These are phyloP conservation scores for Fomitopsis palustris DNA, from an alignment of 1,284 basidiomycete species.

Conservation along the genomic window DNA sequence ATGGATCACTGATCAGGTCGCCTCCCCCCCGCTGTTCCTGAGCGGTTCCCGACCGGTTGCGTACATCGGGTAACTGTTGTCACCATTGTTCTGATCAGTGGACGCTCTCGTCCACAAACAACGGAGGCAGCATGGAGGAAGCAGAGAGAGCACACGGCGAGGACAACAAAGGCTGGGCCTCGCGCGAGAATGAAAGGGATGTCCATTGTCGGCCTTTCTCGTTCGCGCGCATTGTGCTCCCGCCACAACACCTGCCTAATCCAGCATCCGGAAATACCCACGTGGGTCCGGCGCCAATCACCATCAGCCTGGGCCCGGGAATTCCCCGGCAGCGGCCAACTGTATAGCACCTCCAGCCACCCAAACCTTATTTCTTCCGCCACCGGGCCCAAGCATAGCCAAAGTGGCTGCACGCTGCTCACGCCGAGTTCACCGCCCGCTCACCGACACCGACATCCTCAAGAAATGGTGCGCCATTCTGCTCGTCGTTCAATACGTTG, in stretches of 20 bases:
- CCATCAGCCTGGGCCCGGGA: background rate
- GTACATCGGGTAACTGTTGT: background rate
- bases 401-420: constrained; percentile 22
- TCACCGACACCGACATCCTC: constrained; percentile 40
- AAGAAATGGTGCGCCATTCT: constrained; percentile 57
- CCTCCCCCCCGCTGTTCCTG: background rate
- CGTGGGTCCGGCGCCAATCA: background rate
- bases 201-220: constrained; percentile 17
- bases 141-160: background rate
- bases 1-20: background rate
- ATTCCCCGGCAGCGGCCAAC: constrained; percentile 20
- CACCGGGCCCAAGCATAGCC: constrained; percentile 23
- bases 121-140: background rate
- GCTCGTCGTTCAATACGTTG: background rate
- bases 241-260: constrained; percentile 19
- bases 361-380: constrained; percentile 29
- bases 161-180: background rate
- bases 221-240: background rate
- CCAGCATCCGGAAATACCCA: background rate
- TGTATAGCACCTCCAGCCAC: constrained; percentile 32
- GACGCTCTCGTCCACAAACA: background rate
- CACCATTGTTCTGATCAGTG: background rate
- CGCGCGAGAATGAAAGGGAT: constrained; percentile 19
- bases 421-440: constrained; percentile 17
- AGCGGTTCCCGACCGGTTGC: background rate